Base-by-base conservation (phyloP, 1,284 basidiomycete genomes). In the Puccinia triticina region DNA sequence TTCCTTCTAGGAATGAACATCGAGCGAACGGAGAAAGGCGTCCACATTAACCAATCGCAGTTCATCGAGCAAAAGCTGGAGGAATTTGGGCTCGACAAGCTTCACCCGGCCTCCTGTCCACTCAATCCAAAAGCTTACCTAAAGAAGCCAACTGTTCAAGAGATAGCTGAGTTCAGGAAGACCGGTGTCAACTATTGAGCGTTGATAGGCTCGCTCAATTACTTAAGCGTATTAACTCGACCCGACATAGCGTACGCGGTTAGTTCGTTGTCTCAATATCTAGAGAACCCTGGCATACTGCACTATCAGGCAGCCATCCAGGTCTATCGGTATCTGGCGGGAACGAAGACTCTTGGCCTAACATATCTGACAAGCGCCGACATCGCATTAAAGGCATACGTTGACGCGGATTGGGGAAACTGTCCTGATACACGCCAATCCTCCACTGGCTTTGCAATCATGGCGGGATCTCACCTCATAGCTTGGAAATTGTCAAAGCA, bases 391-490 rank as follows among this genome's bases (percentile, higher is more conserved):
- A 37, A 32, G 61, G 61, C 29, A 14, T 64, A 64, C 61, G 37
- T 48, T 40, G 83, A 84, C 26, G 57, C 83, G 4, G 83, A 84
- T 46, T 84, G 79, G 79, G 83, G 76, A 14, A 82, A 75, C 43
- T 57, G 74, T 64, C 16, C 23, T 16, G 53, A n/a, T 1, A 66
- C 83, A 3, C 12, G 83, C 2, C 46, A 73, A 14, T 79, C 75
- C 23, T 79, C 71, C 5, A 82, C 83, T 5, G 83, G 83, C 2
- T 73, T 53, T 37, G 23, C 76, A 16, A 29, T 82, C 34, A 26
- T 29, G n/a, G 18, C 81, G 46, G 69, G 50, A 14, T 66, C 73
- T 7, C 53, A 67, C 0, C 73, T 73, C 5, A 59, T 83, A 18
- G 46, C 61, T 0, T 78, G 79, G 53, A 61, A 64, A 14, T 46